Percentiles rank a stretch among this genome's conserved stretches.
Conservation (phyloP, 495 filamentous ascomycete genomes). For the Parathielavia appendiculata region DNA sequence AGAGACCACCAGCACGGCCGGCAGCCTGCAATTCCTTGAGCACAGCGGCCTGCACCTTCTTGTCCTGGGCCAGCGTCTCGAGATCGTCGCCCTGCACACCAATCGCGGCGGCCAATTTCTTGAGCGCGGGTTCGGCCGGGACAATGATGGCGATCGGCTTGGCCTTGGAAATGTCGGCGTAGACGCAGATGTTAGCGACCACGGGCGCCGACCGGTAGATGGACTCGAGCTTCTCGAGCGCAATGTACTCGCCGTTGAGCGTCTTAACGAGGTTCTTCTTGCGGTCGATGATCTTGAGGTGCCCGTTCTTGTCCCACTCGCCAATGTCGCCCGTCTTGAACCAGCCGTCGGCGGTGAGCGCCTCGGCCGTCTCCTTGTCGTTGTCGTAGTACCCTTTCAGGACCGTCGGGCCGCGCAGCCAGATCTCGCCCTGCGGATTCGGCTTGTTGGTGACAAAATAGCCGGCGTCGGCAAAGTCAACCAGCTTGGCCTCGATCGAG, state of each 20-base stretch:
- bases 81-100: slow-evolving; percentile 64
- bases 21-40: slow-evolving; percentile 73
- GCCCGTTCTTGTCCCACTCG: slow-evolving; percentile 76
- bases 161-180: slow-evolving; percentile 71
- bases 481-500: slow-evolving; percentile 84
- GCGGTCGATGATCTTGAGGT: slow-evolving; percentile 85
- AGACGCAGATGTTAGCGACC: slow-evolving; percentile 92
- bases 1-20: slow-evolving; percentile 70
- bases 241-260: slow-evolving; percentile 93
- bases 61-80: slow-evolving; percentile 76
- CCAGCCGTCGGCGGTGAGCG: slow-evolving; percentile 76
- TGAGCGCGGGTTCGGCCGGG: slow-evolving; percentile 75
- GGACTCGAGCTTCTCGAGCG: slow-evolving; percentile 96
- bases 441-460: slow-evolving; percentile 83
- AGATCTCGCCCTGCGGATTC: slow-evolving; percentile 88
- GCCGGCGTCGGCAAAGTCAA: slow-evolving; percentile 91
- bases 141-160: slow-evolving; percentile 95
- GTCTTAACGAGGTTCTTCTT: slow-evolving; percentile 99
- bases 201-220: slow-evolving; percentile 81
- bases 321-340: slow-evolving; percentile 96
- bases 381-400: slow-evolving; percentile 73
- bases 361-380: slow-evolving; percentile 73
- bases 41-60: slow-evolving; percentile 74
- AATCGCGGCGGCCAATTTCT: slow-evolving; percentile 72
- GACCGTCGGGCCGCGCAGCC: slow-evolving; percentile 78